Evolutionary conservation across 75 land plant genomes (phyloP).

Genomic region (Ceratopteris richardii): DNA sequence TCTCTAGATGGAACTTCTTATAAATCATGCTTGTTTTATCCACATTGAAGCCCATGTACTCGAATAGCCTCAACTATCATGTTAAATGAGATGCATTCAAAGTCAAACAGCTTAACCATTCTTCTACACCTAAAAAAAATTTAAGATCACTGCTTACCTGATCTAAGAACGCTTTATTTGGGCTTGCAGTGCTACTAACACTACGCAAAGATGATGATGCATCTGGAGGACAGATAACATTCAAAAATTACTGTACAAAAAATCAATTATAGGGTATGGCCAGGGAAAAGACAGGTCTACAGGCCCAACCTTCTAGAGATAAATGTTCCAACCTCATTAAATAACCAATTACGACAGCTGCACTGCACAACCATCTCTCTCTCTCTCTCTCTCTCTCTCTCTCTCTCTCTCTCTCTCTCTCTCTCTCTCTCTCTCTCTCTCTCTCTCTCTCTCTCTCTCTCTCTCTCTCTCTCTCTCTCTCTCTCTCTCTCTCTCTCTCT

Average conservation of each 20-base stretch:
- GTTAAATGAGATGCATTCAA: neutral
- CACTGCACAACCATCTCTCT: constrained; percentile 58
- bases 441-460: no score
- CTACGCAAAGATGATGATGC: constrained; percentile 68
- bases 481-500: no score
- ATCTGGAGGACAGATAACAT: constrained; percentile 37
- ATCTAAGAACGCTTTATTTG: constrained; percentile 90
- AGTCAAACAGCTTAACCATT: no score
- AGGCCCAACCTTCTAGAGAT: constrained; percentile 70
- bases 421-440: no score
- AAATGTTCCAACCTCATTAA: constrained; percentile 76
- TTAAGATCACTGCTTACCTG: constrained; percentile 46
- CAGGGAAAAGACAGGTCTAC: no score
- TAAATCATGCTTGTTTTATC: constrained; percentile 57
- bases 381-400: neutral
- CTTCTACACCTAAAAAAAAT: no score
- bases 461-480: no score
- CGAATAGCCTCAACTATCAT: constrained; percentile 87
- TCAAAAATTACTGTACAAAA: no score
- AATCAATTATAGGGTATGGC: no score
- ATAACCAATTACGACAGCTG: constrained; percentile 86
- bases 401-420: no score
- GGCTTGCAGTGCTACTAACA: constrained; percentile 54
- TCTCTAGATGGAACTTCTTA: constrained; percentile 73
- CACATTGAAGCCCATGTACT: constrained; percentile 86